These are phyloP conservation scores for Linum lewisii DNA, from an alignment of 345 rosid species.

Conservation along the genomic window DNA sequence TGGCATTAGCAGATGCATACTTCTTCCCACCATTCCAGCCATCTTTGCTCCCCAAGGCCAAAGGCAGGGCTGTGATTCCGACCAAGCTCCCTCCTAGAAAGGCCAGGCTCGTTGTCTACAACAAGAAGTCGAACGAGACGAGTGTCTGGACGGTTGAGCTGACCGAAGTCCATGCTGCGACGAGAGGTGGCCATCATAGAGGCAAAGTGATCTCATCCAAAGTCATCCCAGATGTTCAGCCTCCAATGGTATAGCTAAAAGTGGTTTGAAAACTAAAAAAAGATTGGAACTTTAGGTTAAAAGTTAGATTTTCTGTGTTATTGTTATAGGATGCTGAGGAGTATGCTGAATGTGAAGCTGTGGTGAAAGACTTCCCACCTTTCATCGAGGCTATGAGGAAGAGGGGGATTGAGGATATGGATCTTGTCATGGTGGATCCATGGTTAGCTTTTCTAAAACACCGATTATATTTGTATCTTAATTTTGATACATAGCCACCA, in stretches of 20 bases:
- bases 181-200: constrained; percentile 91
- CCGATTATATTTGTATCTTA: too few relatives aligned
- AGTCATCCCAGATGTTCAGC: constrained; percentile 80
- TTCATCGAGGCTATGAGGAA: constrained; percentile 83
- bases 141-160: constrained; percentile 75
- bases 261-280: too few relatives aligned
- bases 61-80: constrained; percentile 76
- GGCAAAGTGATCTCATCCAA: constrained; percentile 76
- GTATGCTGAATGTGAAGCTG: constrained; percentile 91
- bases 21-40: constrained; percentile 95
- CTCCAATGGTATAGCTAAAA: constrained; percentile 53
- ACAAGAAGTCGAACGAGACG: constrained; percentile 73
- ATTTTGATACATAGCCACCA: too few relatives aligned
- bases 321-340: constrained; percentile 58
- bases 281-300: constrained; percentile 7
- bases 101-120: constrained; percentile 77
- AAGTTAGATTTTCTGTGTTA: not conserved
- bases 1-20: constrained; percentile 86
- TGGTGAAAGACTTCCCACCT: constrained; percentile 72
- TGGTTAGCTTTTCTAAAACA: constrained; percentile 52
- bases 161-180: constrained; percentile 87
- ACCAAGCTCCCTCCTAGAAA: constrained; percentile 80
- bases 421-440: constrained; percentile 85
- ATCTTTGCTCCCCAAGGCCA: constrained; percentile 65
- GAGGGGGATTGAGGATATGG: constrained; percentile 92